Evolutionary conservation across 768 basidiomycete genomes (phyloP).

Genomic region (Pleurotus citrinopileatus): DNA sequence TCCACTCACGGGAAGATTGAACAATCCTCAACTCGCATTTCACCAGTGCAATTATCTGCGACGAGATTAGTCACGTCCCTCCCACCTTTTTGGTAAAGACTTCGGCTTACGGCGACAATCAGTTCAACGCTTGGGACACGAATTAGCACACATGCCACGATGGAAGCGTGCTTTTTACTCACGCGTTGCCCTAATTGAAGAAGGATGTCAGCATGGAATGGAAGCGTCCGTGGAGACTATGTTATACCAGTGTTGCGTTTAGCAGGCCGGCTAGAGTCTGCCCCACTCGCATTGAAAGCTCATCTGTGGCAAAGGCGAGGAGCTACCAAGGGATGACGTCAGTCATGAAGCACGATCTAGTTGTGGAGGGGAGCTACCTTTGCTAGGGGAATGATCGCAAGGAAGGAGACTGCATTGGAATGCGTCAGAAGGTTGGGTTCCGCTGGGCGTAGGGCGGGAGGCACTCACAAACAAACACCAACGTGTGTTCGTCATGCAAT

Average conservation of each 20-base stretch:
- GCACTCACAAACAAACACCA: conserved; percentile 71
- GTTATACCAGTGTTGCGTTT: conserved; percentile 76
- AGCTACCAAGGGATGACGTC: conserved; percentile 36
- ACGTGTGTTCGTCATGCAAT: conserved; percentile 44
- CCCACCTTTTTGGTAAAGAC: neutral
- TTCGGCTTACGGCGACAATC: conserved; percentile 68
- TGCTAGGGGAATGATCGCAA: conserved; percentile 83
- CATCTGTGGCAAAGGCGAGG: conserved; percentile 83
- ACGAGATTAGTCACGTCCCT: neutral
- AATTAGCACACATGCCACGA: conserved; percentile 28
- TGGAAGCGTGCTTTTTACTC: conserved; percentile 21
- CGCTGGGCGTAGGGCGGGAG: neutral
- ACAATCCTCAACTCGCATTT: conserved; percentile 69
- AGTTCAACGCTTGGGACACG: conserved; percentile 51
- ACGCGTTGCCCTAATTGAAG: conserved; percentile 46
- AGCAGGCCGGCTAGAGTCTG: conserved; percentile 81
- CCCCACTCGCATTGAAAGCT: conserved; percentile 77
- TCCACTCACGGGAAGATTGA: conserved; percentile 70
- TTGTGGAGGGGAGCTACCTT: conserved; percentile 41
- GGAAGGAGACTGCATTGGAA: conserved; percentile 55
- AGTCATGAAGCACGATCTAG: neutral
- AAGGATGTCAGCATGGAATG: conserved; percentile 4
- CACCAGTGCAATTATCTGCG: conserved; percentile 44
- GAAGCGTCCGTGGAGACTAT: conserved; percentile 1
- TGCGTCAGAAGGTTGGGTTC: conserved; percentile 2